Evolutionary conservation across 2,329 filamentous ascomycete species (phyloP).

Genomic region (Lasiodiplodia hormozganensis): DNA sequence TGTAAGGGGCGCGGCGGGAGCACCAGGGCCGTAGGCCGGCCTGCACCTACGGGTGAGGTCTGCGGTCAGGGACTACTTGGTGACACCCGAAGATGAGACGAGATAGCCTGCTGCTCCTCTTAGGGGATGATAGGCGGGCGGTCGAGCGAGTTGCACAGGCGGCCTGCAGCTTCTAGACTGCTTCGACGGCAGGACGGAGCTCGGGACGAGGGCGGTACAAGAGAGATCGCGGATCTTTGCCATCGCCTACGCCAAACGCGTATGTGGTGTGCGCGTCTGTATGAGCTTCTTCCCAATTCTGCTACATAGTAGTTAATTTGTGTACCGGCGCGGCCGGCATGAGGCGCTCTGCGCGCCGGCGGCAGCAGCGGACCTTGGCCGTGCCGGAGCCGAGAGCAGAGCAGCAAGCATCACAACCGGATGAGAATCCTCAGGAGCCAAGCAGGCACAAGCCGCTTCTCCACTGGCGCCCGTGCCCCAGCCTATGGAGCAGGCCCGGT

Average conservation of each 20-base stretch:
- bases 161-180: conserved; percentile 19
- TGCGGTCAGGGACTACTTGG: conserved; percentile 12
- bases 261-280: conserved; percentile 17
- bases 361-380: conserved; percentile 14
- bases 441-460: conserved; percentile 23
- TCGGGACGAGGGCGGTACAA: conserved; percentile 10
- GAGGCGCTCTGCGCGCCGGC: conserved; percentile 18
- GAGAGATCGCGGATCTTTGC: conserved; percentile 9
- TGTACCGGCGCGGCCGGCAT: not conserved
- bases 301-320: not conserved
- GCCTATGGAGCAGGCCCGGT: conserved; percentile 22
- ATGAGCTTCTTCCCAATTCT: conserved; percentile 7
- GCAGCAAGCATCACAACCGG: conserved; percentile 16
- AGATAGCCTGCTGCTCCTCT: conserved; percentile 7
- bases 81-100: conserved; percentile 21
- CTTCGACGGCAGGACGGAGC: conserved; percentile 14
- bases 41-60: conserved; percentile 5
- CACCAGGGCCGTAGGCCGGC: conserved; percentile 8
- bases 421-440: conserved; percentile 27
- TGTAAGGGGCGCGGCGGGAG: conserved; percentile 18
- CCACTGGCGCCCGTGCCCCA: conserved; percentile 23
- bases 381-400: conserved; percentile 19
- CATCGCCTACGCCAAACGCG: not conserved
- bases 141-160: conserved; percentile 15
- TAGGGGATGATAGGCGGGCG: conserved; percentile 20